A percentile compares a stretch with the other conserved stretches of the same genome.
These are phyloP conservation scores for Suillus brevipes DNA, from an alignment of 768 basidiomycete species.

Conservation along the genomic window DNA sequence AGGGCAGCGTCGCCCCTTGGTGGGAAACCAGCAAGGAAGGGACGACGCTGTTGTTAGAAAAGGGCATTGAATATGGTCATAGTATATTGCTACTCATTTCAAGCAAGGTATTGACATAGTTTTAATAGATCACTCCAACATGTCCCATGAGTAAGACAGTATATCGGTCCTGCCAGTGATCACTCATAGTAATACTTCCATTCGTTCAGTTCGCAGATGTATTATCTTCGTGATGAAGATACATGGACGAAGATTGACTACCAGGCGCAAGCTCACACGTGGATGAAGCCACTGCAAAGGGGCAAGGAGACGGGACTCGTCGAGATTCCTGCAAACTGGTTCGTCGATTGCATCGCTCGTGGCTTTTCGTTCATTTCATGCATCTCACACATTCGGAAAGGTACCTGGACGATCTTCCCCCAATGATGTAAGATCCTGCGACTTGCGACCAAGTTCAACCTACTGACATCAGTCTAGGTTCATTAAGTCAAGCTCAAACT, in stretches of 20 bases:
- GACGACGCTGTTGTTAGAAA: constrained; percentile 60
- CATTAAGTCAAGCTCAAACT: constrained; percentile 64
- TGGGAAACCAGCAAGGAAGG: constrained; percentile 77
- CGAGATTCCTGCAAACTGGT: constrained; percentile 74
- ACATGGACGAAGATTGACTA: constrained; percentile 76
- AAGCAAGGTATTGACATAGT: constrained; percentile 12
- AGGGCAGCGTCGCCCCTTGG: constrained; percentile 74
- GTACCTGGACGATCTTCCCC: constrained; percentile 74
- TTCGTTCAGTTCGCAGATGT: constrained; percentile 54
- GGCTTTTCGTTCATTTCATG: neutral
- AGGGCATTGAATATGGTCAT: constrained; percentile 73
- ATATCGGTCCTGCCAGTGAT: neutral
- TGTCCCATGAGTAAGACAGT: constrained; percentile 47
- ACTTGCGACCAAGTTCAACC: constrained; percentile 2
- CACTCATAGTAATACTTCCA: neutral
- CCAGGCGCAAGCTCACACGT: constrained; percentile 51
- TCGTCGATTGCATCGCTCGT: constrained; percentile 4
- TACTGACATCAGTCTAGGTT: constrained; percentile 45
- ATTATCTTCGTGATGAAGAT: constrained; percentile 68
- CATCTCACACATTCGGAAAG: constrained; percentile 24
- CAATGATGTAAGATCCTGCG: constrained; percentile 55
- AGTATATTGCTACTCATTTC: constrained; percentile 10
- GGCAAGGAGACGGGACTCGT: constrained; percentile 66
- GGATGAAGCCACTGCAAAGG: constrained; percentile 73
- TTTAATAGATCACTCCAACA: constrained; percentile 55